Evolutionary conservation across 805 yeast species (phyloP).

Genomic region (Ogataea pini): DNA sequence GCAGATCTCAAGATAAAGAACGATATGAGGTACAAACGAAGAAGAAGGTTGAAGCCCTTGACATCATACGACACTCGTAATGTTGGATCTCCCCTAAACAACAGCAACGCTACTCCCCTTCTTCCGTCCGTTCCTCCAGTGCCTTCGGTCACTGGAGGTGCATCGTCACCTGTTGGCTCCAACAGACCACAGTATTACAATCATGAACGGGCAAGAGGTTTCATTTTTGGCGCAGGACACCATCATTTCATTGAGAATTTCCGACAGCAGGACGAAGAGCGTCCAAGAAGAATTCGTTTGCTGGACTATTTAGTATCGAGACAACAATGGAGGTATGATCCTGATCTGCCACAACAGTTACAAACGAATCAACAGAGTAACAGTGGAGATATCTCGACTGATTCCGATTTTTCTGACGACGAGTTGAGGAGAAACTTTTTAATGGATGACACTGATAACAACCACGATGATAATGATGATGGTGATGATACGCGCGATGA

Average conservation of each 20-base stretch:
- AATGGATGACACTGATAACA: conserved; percentile 16
- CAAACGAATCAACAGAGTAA: conserved; percentile 12
- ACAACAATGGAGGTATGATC: conserved; percentile 22
- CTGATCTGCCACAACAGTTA: conserved; percentile 19
- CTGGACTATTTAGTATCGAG: conserved; percentile 25
- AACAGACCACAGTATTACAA: conserved; percentile 16
- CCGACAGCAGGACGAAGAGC: conserved; percentile 18
- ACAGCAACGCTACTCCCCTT: background rate
- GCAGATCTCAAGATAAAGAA: conserved; percentile 25
- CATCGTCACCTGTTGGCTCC: conserved; percentile 5
- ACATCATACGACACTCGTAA: conserved; percentile 10
- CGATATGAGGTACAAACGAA: conserved; percentile 34
- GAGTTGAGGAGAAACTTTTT: conserved; percentile 17
- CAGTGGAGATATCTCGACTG: conserved; percentile 19
- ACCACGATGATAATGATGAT: conserved; percentile 12
- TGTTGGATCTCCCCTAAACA: conserved; percentile 8
- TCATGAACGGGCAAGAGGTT: conserved; percentile 22
- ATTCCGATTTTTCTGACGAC: conserved; percentile 22
- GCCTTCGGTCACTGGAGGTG: background rate
- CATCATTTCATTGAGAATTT: conserved; percentile 20
- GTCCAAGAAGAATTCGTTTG: conserved; percentile 23
- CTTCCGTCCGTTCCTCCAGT: background rate
- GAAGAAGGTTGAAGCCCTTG: conserved; percentile 27
- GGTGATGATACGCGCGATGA: conserved; percentile 8
- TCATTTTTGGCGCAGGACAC: conserved; percentile 20